Conservation (phyloP, 805 yeast genomes). For the Candida pseudofarinosa region DNA sequence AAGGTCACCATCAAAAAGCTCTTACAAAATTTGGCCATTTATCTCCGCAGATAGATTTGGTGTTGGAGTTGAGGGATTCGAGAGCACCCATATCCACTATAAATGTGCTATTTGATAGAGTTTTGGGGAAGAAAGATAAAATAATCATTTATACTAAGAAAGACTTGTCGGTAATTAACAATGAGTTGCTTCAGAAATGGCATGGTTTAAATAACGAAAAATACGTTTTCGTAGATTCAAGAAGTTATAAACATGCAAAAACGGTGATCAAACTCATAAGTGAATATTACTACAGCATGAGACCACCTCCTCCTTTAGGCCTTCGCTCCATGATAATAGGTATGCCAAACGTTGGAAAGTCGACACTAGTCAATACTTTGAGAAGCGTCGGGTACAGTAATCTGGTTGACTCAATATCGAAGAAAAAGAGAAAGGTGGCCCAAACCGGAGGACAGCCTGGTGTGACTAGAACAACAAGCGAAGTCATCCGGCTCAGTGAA, state of each 20-base stretch:
- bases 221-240: conserved; percentile 53
- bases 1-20: conserved; percentile 88
- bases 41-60: conserved; percentile 75
- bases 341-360: conserved; percentile 98
- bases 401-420: conserved; percentile 24
- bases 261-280: conserved; percentile 48
- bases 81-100: conserved; percentile 85
- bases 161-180: conserved; percentile 53
- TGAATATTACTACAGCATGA: conserved; percentile 40
- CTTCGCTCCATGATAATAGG: conserved; percentile 75
- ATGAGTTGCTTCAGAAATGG: conserved; percentile 29
- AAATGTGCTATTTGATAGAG: conserved; percentile 71
- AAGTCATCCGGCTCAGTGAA: conserved; percentile 58
- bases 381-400: conserved; percentile 40
- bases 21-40: conserved; percentile 59
- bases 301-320: conserved; percentile 82
- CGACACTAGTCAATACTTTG: conserved; percentile 75
- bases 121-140: conserved; percentile 51
- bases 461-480: conserved; percentile 76
- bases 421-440: conserved; percentile 61
- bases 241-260: conserved; percentile 46
- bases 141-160: conserved; percentile 74
- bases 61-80: conserved; percentile 82
- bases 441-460: conserved; percentile 87
- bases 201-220: conserved; percentile 26